Base-by-base conservation (phyloP, 2,329 filamentous ascomycete genomes). In the Periconia sp. region DNA sequence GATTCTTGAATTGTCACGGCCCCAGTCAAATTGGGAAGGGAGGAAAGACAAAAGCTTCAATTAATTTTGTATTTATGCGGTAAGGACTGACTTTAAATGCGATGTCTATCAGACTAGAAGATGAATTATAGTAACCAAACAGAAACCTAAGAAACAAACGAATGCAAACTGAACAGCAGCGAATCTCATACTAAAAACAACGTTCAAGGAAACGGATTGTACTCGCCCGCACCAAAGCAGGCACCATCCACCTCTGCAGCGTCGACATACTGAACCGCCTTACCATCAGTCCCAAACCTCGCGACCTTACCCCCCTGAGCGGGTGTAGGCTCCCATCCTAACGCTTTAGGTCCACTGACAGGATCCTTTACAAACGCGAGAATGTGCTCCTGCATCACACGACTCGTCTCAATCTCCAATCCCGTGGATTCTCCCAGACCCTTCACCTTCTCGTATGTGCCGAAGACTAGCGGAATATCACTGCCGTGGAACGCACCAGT, bases 311-410 rank as follows among this genome's bases (percentile, higher is more conserved):
- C 55, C 19, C 55, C 55, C 14, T 52, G 23, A 8, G 55, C 35
- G 14, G 43, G 17, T 49, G 54, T 45, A 15, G 55, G 51, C 40
- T 47, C 49, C 55, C 55, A 57, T 7, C 55, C 55, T 37, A 54
- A 46, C 2, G 50, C 43, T 15, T 33, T 47, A 17, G 49, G 49
- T 3, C 51, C 54, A 45, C 50, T 33, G 11, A 52, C 47, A 5
- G 70, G 69, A 50, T 73, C 66, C 14, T 56, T 57, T 1, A 61
- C 61, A 44, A 73, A 74, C 1, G 60, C 64, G 14, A 68, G 45
- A 41, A 69, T 58, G 23, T 62, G 53, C 45, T 70, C 68, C 50
- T 72, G 64, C 66, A 74, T 68, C n/a, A 61, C 58, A 43, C 56
- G 48, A 47, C 69, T 71, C 6, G 68, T 64, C 41, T 61, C 56